A percentile compares a stretch with the other conserved stretches of the same genome.
Conservation (phyloP, 495 filamentous ascomycete genomes). For the Astrocystis sublimbata region DNA sequence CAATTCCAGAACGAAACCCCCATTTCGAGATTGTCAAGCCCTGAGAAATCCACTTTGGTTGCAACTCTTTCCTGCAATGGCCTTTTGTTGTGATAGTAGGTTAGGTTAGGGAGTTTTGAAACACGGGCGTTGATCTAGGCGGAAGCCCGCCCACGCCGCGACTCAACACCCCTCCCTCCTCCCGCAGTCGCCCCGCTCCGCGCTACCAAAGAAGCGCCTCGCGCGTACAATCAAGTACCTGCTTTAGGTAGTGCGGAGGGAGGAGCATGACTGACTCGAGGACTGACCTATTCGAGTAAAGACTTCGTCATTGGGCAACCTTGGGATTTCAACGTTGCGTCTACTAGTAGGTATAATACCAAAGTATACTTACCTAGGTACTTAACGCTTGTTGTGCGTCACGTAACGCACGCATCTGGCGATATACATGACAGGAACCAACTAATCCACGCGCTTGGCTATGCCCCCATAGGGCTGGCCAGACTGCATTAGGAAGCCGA, state of each 20-base stretch:
- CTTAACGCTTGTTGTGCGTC: not conserved
- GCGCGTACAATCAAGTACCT: not conserved
- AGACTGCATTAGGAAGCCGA: not conserved
- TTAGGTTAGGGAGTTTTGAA: too few relatives aligned
- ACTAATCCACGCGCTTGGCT: not conserved
- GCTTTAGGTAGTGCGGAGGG: not conserved
- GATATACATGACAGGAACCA: not conserved
- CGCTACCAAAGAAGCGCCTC: not conserved
- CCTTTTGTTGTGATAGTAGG: constrained; percentile 11
- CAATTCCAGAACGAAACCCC: not conserved
- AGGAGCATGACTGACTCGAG: not conserved
- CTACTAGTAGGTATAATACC: too few relatives aligned
- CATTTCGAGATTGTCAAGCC: constrained; percentile 15
- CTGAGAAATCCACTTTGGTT: not conserved
- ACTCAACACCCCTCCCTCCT: too few relatives aligned
- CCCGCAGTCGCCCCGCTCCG: too few relatives aligned
- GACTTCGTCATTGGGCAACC: not conserved
- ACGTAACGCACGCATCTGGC: too few relatives aligned
- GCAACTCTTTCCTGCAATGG: constrained; percentile 8
- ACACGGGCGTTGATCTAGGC: too few relatives aligned
- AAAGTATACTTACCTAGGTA: too few relatives aligned
- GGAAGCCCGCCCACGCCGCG: too few relatives aligned
- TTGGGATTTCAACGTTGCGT: too few relatives aligned
- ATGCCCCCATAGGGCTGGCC: not conserved
- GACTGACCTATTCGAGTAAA: not conserved